Base-by-base conservation (phyloP, 805 yeast species). In the Saturnispora mendoncae region DNA sequence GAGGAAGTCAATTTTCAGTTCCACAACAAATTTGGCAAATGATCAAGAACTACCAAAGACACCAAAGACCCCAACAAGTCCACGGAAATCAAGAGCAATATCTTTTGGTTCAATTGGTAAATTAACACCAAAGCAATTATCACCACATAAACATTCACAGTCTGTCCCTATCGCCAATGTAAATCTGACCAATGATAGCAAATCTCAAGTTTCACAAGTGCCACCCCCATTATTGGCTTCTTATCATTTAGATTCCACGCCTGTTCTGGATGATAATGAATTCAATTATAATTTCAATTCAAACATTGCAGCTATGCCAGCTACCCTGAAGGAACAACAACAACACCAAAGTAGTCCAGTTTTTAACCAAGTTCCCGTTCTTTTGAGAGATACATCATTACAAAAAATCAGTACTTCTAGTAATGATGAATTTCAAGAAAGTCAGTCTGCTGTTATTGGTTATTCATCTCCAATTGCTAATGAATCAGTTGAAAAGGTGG, bases 1-100 rank as follows among this genome's bases (percentile, higher is more conserved):
- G 29, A 51, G 64, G 46, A 57, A 51, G 38, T 55, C 60, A 29
- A 40, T 44, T 18, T 30, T 38, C 12, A 39, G 32, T 15, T 38
- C 41, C 8, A 29, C 26, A 3, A 31, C 41, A 18, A 32, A 4
- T 24, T 9, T 30, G 5, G 21, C 13, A 5, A 43, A 34, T 8
- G 34, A 39, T 7, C 14, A 6, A 3, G 36, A 33, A 19, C 17
- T 13, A 26, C 32, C 24, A 14, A 7, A 13, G 5, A 27, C 27
- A 4, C 33, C 33, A 13, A 20, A 33, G 19, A 40, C 38, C 4
- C 31, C 40, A 6, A 19, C 12, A 26, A 41, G 14, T 17, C 30
- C 17, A 19, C 14, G 25, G 21, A 41, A 31, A 21, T 29, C 32
- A 14, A 41, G 39, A 30, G 30, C 39, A 27, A 35, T 35, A 32